phyloP scores from a whole-genome alignment of 2,329 filamentous ascomycete genomes.

The Claviceps fusiformis region DNA sequence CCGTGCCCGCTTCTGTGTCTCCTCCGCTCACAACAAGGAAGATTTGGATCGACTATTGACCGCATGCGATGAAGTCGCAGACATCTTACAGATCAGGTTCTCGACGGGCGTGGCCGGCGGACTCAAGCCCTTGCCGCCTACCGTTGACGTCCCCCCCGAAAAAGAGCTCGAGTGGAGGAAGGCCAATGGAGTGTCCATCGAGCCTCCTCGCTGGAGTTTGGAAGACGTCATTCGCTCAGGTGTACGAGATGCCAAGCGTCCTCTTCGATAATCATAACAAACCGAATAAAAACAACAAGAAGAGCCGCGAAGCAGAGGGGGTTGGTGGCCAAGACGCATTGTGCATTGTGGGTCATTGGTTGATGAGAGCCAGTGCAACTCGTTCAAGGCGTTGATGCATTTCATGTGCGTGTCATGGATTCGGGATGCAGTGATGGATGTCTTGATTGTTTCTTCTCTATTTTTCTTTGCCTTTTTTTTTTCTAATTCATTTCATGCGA shows the following conservation, averaged over 20 bases:
- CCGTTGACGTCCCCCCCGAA: constrained; percentile 52
- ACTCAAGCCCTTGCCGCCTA: constrained; percentile 60
- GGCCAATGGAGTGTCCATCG: constrained; percentile 52
- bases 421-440: constrained; percentile 4
- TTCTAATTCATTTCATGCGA: neutral
- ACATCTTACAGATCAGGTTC: constrained; percentile 88
- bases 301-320: constrained; percentile 2
- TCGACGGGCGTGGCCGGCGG: constrained; percentile 92
- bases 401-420: neutral
- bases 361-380: neutral
- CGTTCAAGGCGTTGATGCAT: neutral
- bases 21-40: constrained; percentile 93
- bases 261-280: constrained; percentile 40
- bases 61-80: constrained; percentile 86
- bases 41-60: constrained; percentile 81
- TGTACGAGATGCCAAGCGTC: constrained; percentile 61
- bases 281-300: no score
- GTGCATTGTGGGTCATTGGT: neutral
- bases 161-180: constrained; percentile 57
- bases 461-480: constrained; percentile 2
- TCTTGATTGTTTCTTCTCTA: constrained; percentile 7
- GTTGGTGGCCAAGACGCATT: neutral
- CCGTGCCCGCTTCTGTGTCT: constrained; percentile 89
- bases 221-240: constrained; percentile 67
- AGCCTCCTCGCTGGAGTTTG: constrained; percentile 69